Conservation (phyloP, 768 basidiomycete species). For the Harrya chromipes region DNA sequence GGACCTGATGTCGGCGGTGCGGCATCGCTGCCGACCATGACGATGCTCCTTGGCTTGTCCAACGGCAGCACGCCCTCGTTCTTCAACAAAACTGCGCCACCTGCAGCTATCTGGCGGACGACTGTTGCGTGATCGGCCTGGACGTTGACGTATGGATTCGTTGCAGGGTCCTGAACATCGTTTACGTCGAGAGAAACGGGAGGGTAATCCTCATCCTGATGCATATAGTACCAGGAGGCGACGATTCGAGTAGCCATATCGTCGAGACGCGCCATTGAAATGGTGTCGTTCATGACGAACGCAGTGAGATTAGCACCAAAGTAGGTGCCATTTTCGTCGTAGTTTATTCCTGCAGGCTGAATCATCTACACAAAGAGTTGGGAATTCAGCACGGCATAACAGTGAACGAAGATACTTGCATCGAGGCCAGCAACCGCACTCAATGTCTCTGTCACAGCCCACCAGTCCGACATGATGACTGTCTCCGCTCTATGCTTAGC, state of each 20-base stretch:
- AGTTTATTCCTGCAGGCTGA: slow-evolving; percentile 61
- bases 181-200: slow-evolving; percentile 24
- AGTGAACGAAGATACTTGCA: slow-evolving; percentile 28
- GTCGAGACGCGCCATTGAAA: slow-evolving; percentile 55
- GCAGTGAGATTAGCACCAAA: slow-evolving; percentile 59
- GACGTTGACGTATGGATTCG: slow-evolving; percentile 50
- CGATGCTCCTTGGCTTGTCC: slow-evolving; percentile 55
- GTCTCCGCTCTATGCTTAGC: not conserved
- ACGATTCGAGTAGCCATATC: slow-evolving; percentile 75
- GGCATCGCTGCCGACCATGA: slow-evolving; percentile 61
- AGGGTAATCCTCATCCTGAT: slow-evolving; percentile 33
- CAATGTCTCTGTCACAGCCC: slow-evolving; percentile 44
- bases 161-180: slow-evolving; percentile 23
- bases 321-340: slow-evolving; percentile 39
- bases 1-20: slow-evolving; percentile 66
- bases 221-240: slow-evolving; percentile 52
- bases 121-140: slow-evolving; percentile 51
- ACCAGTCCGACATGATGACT: slow-evolving; percentile 63
- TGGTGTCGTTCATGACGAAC: slow-evolving; percentile 58
- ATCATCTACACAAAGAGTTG: slow-evolving; percentile 47
- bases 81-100: slow-evolving; percentile 67
- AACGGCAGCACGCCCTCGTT: slow-evolving; percentile 61
- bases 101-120: slow-evolving; percentile 60
- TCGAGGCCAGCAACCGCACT: slow-evolving; percentile 62
- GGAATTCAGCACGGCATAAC: not conserved